Percentiles rank a stretch among this genome's conserved stretches.
Conservation (phyloP, 1,284 basidiomycete species). For the Melampsora americana region DNA sequence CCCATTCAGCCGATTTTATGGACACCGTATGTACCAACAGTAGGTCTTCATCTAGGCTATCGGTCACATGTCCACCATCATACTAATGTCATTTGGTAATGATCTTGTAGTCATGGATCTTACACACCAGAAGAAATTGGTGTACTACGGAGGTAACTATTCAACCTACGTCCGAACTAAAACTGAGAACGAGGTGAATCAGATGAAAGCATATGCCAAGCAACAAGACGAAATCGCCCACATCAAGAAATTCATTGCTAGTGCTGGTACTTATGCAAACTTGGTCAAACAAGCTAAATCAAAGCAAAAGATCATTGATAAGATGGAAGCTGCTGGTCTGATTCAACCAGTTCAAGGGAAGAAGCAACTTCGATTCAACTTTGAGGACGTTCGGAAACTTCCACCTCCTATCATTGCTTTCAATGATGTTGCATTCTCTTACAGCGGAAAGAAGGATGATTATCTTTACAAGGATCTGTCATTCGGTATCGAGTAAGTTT, state of each 20-base stretch:
- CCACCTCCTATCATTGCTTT: slow-evolving; percentile 98
- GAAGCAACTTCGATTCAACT: slow-evolving; percentile 82
- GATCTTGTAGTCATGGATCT: slow-evolving; percentile 94
- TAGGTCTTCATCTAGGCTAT: background rate
- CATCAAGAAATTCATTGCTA: slow-evolving; percentile 97
- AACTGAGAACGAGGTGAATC: slow-evolving; percentile 95
- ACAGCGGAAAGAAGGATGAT: slow-evolving; percentile 81
- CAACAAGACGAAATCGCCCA: slow-evolving; percentile 98
- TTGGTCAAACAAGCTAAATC: slow-evolving; percentile 98
- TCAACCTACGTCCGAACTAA: slow-evolving; percentile 93
- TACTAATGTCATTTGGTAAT: background rate
- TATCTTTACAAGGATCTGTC: slow-evolving; percentile 82
- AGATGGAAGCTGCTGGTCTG: slow-evolving; percentile 99
- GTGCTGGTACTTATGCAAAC: slow-evolving; percentile 97
- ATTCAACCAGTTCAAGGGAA: slow-evolving; percentile 79
- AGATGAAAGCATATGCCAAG: slow-evolving; percentile 97
- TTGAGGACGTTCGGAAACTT: slow-evolving; percentile 88
- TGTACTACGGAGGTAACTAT: slow-evolving; percentile 96
- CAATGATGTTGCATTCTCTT: slow-evolving; percentile 88
- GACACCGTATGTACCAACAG: slow-evolving; percentile 61
- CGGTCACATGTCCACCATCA: background rate
- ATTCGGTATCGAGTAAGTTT: slow-evolving; percentile 84
- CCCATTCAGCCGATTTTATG: slow-evolving; percentile 98
- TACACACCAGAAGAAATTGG: slow-evolving; percentile 77
- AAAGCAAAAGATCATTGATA: slow-evolving; percentile 99